These are phyloP conservation scores for Coemansia asiatica DNA, from an alignment of 192 early-diverging fungal species.

Conservation along the genomic window DNA sequence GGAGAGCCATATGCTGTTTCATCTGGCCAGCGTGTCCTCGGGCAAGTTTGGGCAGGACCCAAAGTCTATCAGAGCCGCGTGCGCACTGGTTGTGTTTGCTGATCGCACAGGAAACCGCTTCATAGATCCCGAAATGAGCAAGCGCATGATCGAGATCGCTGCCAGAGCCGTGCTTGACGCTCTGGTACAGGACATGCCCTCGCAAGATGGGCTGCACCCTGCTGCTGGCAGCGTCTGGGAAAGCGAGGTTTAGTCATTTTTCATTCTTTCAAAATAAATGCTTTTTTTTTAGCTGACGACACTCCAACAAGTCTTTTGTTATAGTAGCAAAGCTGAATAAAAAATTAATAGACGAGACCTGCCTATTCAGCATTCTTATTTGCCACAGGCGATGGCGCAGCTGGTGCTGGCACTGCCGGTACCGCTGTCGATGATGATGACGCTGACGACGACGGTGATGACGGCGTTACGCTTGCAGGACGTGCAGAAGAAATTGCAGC, in stretches of 20 bases:
- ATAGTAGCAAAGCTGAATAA: background rate
- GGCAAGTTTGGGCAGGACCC: constrained; percentile 11
- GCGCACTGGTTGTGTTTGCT: constrained; percentile 81
- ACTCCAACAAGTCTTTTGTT: background rate
- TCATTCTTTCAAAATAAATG: background rate
- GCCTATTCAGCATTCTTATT: background rate
- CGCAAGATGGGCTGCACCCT: constrained; percentile 32
- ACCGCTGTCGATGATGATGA: background rate
- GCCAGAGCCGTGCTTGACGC: constrained; percentile 27
- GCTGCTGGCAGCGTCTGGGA: constrained; percentile 39
- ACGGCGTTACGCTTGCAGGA: background rate
- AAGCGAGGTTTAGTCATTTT: constrained; percentile 10
- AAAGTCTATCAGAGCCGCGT: constrained; percentile 67
- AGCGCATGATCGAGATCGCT: constrained; percentile 2
- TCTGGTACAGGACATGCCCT: constrained; percentile 19
- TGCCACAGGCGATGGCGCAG: background rate
- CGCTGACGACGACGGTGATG: background rate
- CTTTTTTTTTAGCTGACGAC: too few relatives aligned
- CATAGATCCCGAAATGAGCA: constrained; percentile 54
- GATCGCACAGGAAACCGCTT: constrained; percentile 70
- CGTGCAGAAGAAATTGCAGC: background rate
- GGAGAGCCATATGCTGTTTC: constrained; percentile 84
- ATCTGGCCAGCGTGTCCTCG: constrained; percentile 65
- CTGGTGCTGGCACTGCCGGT: background rate
- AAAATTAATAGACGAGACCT: background rate